phyloP scores from a whole-genome alignment of 495 filamentous ascomycete species.

The Chaetomium cochliodes region DNA sequence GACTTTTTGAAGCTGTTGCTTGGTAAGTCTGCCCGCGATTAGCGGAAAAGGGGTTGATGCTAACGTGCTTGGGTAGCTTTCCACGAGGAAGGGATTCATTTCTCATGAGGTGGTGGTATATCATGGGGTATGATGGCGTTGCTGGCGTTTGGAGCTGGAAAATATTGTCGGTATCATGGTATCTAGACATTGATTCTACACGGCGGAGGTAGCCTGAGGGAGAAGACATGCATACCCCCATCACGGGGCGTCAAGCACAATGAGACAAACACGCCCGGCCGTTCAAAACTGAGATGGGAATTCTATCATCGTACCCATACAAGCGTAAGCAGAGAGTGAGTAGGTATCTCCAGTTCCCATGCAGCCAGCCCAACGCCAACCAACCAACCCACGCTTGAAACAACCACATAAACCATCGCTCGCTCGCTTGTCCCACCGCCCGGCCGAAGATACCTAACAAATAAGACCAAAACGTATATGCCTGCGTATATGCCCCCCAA shows the following conservation, averaged over 20 bases:
- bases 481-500: not conserved
- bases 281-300: slow-evolving; percentile 12
- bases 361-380: not conserved
- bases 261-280: not conserved
- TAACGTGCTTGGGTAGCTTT: slow-evolving; percentile 43
- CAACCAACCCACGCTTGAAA: not conserved
- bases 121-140: slow-evolving; percentile 1
- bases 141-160: slow-evolving; percentile 15
- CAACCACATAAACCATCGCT: not conserved
- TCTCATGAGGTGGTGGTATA: slow-evolving; percentile 51
- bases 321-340: slow-evolving; percentile 9
- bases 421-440: not conserved
- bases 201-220: not conserved
- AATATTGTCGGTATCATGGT: not conserved
- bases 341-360: slow-evolving; percentile 4
- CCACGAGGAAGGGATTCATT: slow-evolving; percentile 91
- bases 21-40: slow-evolving; percentile 19
- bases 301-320: slow-evolving; percentile 17
- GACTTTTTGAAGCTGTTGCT: slow-evolving; percentile 68
- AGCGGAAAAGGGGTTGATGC: slow-evolving; percentile 35
- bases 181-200: not conserved
- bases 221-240: not conserved
- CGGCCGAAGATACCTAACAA: not conserved
- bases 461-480: slow-evolving; percentile 3
- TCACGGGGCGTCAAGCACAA: not conserved